Evolutionary conservation across 179 eudicot genomes (phyloP).

Genomic region (Beta macrorhiza): DNA sequence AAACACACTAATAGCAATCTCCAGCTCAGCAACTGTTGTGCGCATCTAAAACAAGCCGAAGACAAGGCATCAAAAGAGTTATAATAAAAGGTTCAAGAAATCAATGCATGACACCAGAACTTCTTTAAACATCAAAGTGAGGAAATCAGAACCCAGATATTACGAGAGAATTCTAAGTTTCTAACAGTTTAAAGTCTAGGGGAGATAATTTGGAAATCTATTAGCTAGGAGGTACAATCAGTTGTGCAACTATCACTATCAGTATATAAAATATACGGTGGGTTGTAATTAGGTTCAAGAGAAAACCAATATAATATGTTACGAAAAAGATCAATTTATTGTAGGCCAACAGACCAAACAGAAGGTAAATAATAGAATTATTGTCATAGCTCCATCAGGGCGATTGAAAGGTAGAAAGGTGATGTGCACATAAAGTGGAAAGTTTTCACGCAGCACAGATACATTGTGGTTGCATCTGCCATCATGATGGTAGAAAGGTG

Average conservation of each 20-base stretch:
- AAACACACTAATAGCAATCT: conserved; percentile 88
- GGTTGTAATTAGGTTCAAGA: neutral
- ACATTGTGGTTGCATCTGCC: neutral
- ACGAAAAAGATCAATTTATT: neutral
- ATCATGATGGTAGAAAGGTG: neutral
- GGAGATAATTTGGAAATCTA: neutral
- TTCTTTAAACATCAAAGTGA: neutral
- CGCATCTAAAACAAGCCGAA: conserved; percentile 56
- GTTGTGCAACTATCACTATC: neutral
- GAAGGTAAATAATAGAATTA: neutral
- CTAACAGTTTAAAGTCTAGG: neutral
- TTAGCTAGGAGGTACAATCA: neutral
- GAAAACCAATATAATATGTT: neutral
- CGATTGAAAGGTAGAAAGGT: too few relatives aligned
- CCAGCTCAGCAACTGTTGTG: conserved; percentile 77
- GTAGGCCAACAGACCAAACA: neutral
- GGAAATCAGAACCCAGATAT: conserved; percentile 3
- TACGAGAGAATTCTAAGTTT: neutral
- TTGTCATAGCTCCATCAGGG: neutral
- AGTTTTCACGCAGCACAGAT: neutral
- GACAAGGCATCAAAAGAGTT: neutral
- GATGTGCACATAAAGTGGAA: too few relatives aligned
- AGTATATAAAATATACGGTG: neutral
- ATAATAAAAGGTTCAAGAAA: neutral
- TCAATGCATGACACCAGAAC: conserved; percentile 1